phyloP scores from a whole-genome alignment of 345 rosid genomes.

The Arabis hirsuta region DNA sequence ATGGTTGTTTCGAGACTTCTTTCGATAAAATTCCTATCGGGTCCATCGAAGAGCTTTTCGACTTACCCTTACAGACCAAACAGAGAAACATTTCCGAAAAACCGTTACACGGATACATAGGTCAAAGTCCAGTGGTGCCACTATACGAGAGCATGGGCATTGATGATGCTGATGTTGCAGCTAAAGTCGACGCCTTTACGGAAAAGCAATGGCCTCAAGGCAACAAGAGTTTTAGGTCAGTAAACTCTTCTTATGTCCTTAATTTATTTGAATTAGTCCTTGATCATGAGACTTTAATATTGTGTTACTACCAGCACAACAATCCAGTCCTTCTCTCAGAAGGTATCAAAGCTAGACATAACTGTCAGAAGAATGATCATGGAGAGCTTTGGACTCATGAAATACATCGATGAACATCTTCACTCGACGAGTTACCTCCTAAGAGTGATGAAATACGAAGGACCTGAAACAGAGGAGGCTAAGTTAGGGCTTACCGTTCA shows the following conservation, averaged over 20 bases:
- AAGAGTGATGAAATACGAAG: constrained; percentile 61
- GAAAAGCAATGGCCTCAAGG: constrained; percentile 59
- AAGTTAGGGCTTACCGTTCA: constrained; percentile 53
- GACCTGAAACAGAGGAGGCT: constrained; percentile 52
- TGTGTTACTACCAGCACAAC: constrained; percentile 44
- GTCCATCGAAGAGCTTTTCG: constrained; percentile 55
- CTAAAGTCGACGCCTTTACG: constrained; percentile 47
- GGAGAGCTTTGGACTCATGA: constrained; percentile 58
- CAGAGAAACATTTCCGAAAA: constrained; percentile 49
- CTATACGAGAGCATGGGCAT: constrained; percentile 70
- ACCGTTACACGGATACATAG: constrained; percentile 60
- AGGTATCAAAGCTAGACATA: constrained; percentile 50
- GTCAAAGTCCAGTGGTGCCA: constrained; percentile 59
- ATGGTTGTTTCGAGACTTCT: constrained; percentile 69
- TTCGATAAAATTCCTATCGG: constrained; percentile 44
- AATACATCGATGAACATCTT: constrained; percentile 61
- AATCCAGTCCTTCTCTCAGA: constrained; percentile 43
- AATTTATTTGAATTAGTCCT: background rate
- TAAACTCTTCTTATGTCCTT: background rate
- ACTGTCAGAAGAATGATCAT: constrained; percentile 55
- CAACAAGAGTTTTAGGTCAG: constrained; percentile 58
- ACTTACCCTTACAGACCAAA: constrained; percentile 60
- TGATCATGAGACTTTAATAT: background rate
- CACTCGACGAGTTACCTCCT: constrained; percentile 59
- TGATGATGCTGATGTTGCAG: constrained; percentile 47